Evolutionary conservation across 768 basidiomycete species (phyloP), one percentile per base, ranked within the genome.

Genomic region (Auricularia heimuer): DNA sequence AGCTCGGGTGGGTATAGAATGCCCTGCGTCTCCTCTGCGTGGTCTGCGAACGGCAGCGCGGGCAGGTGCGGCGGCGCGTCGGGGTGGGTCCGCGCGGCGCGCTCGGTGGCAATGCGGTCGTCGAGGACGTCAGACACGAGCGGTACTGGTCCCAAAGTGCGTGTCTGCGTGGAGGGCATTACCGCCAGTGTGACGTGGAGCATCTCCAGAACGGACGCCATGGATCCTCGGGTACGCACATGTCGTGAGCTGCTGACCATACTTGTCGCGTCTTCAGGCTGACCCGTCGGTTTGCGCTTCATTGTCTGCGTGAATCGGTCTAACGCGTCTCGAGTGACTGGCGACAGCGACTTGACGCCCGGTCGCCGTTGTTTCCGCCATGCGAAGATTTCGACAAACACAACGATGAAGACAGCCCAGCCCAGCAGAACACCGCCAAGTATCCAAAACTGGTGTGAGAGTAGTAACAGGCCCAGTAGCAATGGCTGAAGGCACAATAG

Each of bases 1-100:
- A 92, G 79, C 73, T 90, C 90, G 1, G 90, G 89, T 3, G 91
- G 89, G 71, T 92, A 94, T 45, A 94, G 76, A 64, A 92, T 85
- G 16, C 86, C 85, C 4, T 83, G 82, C 82, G 89, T 86, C 69
- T 90, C 87, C 70, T 88, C 86, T 14, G 87, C 86, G 68, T 90
- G 88, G 73, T 90, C 88, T 1, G 83, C 80, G 69, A 91, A 89
- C 4, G 87, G 77, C 33, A 89, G 73, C 10, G 84, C 81, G 10
- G 88, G 88, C 3, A 89, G 80, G 68, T 81, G 87, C 11, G 88
- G 87, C 39, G 89, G 88, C 42, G 68, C 63, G 72, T 89, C 86
- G 14, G 88, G 89, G 69, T 90, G 85, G 51, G 89, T 89, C 64
- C 87, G 82, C 10, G 88, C 87, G 3, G 89, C 88, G 42, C 85